Percentiles rank a stretch among this genome's conserved stretches.
These are phyloP conservation scores for Leccinum subtestaceum DNA, from an alignment of 768 basidiomycete species.

Conservation along the genomic window DNA sequence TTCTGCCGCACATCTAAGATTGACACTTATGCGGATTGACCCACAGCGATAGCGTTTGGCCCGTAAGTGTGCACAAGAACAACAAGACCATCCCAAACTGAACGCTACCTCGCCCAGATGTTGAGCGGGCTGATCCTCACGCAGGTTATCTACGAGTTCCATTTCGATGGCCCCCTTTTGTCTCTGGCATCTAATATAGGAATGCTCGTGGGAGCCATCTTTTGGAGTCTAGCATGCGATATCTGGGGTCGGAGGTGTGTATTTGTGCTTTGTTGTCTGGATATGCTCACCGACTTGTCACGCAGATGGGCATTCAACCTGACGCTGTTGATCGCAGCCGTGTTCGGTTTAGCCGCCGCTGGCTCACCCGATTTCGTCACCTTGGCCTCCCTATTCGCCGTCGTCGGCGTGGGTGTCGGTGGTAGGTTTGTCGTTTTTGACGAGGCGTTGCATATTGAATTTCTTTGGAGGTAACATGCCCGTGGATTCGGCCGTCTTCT, in stretches of 20 bases:
- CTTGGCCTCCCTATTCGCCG: conserved; percentile 47
- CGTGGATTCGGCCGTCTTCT: conserved; percentile 52
- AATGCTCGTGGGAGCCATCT: conserved; percentile 46
- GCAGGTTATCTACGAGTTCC: conserved; percentile 38
- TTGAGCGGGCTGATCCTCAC: conserved; percentile 15
- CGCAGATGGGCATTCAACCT: too few relatives aligned
- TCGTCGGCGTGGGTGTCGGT: conserved; percentile 48
- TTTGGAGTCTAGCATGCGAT: conserved; percentile 50
- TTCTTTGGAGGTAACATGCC: conserved; percentile 47
- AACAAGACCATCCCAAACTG: background rate
- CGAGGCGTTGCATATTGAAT: background rate
- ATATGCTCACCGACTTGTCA: background rate
- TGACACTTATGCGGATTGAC: too few relatives aligned
- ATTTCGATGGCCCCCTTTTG: conserved; percentile 45
- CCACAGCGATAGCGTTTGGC: conserved; percentile 36
- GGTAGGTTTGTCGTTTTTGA: conserved; percentile 23
- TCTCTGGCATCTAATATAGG: conserved; percentile 53
- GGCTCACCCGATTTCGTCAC: conserved; percentile 49
- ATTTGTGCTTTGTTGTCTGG: conserved; percentile 17
- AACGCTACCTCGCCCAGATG: conserved; percentile 25
- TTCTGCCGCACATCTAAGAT: too few relatives aligned
- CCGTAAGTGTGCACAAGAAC: conserved; percentile 23
- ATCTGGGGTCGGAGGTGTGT: conserved; percentile 48
- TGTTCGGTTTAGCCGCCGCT: too few relatives aligned
- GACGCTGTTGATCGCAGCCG: too few relatives aligned